Percentiles rank a stretch among this genome's conserved stretches.
phyloP scores from a whole-genome alignment of 75 land plant species.

The Sequoiadendron giganteum region DNA sequence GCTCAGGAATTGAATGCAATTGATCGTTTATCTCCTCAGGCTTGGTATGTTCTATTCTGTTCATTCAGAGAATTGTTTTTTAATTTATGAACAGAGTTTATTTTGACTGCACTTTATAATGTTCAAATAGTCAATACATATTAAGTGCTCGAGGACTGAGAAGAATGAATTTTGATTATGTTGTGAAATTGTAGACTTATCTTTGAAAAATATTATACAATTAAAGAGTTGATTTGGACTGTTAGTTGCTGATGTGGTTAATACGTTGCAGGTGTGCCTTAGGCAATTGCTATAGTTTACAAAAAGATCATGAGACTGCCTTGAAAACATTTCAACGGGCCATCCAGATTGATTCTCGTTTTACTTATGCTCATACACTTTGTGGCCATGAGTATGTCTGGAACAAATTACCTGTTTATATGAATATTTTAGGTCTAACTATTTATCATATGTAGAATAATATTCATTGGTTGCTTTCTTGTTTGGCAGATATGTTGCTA shows the following conservation, averaged over 20 bases:
- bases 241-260: background rate
- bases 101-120: background rate
- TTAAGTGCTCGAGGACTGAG: background rate
- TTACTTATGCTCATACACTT: constrained; percentile 94
- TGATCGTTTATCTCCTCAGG: constrained; percentile 95
- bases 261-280: constrained; percentile 83
- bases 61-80: background rate
- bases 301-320: constrained; percentile 97
- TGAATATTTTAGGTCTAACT: background rate
- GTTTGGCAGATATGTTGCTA: constrained; percentile 62
- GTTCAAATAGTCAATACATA: background rate
- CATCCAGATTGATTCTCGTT: constrained; percentile 77
- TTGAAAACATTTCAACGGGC: constrained; percentile 95
- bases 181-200: background rate
- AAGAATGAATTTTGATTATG: background rate
- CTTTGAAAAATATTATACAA: background rate
- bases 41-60: constrained; percentile 55
- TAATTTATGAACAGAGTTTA: background rate
- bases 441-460: background rate
- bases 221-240: background rate
- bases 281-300: constrained; percentile 98
- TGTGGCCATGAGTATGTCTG: constrained; percentile 95
- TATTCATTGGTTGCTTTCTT: constrained; percentile 1
- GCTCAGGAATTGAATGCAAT: constrained; percentile 86
- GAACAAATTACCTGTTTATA: background rate